Base-by-base conservation (phyloP, 2,329 filamentous ascomycete species). In the Neofusicoccum sp. region DNA sequence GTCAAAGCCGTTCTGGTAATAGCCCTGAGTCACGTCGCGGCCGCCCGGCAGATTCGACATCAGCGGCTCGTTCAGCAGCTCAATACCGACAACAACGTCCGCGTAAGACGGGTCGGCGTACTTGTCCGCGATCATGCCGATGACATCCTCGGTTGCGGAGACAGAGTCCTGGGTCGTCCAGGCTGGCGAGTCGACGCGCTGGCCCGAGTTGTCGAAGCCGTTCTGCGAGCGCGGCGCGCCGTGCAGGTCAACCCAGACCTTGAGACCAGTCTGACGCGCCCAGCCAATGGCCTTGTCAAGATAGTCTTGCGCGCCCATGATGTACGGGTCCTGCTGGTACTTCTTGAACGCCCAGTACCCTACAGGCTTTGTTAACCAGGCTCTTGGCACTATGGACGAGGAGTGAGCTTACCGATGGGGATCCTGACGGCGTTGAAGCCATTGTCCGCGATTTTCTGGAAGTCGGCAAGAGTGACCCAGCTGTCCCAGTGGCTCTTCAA, bases 161-260 rank as follows among this genome's bases (percentile, higher is more conserved):
- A 83, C 76, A 0, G 79, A 84, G 65, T 81, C 73, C 31, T 80
- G 81, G 31, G 74, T 71, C 65, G 80, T 79, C 78, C 81, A 85
- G 2, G 72, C 71, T 66, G 78, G 79, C 28, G 64, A 78, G 50
- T 65, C 67, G 54, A 76, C 77, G 67, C 76, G 76, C 63, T 84
- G 81, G 3, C 86, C 86, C 43, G 82, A 85, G 72, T 88, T 87
- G 72, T 88, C 86, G 70, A 84, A 87, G 8, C 85, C 85, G 65
- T 87, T 87, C 67, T 87, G 85, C 2, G 78, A 81, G 49, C 81
- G 80, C 2, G 73, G 74, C 11, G 73, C 73, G 39, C 83, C 84
- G 70, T 87, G 85, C 8, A 87, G 77, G 67, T 87, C 85, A 56
- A 87, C 82, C 69, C 85, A 77, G 16, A 87, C 78, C 70, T 85